Conservation (phyloP, 176 grass and related monocot genomes). For the Musa schizocarpa region DNA sequence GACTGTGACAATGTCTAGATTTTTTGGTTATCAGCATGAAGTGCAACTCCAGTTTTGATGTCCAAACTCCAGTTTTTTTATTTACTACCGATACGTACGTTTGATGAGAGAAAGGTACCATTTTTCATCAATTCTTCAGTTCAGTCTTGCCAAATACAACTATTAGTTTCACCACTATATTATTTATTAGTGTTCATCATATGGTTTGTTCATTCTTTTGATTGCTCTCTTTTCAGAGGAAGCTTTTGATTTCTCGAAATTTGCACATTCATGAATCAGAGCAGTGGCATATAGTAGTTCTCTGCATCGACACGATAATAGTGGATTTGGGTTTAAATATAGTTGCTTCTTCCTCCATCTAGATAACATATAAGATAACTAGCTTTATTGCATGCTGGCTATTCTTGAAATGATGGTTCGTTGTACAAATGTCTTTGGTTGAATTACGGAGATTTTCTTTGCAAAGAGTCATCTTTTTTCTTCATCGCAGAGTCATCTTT, state of each 20-base stretch:
- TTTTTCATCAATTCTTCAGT: too few species aligned
- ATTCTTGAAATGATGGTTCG: too few species aligned
- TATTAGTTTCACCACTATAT: too few species aligned
- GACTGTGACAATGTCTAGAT: too few species aligned
- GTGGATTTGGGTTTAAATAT: background rate
- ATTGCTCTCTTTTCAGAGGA: background rate
- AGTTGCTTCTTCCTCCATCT: background rate
- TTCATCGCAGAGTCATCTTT: background rate
- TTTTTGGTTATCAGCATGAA: too few species aligned
- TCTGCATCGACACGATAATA: background rate
- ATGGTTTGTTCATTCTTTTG: background rate
- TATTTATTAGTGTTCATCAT: too few species aligned
- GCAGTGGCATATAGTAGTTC: background rate
- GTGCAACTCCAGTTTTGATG: background rate
- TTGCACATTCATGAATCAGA: background rate
- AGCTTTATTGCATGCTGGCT: background rate
- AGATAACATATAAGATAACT: background rate
- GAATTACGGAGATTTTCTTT: too few species aligned
- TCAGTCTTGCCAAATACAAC: too few species aligned
- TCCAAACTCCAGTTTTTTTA: background rate
- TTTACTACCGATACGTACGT: background rate
- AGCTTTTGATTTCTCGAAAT: too few species aligned
- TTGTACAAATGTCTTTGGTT: too few species aligned
- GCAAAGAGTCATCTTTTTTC: too few species aligned
- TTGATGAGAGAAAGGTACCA: too few species aligned